Conservation (phyloP, 345 rosid genomes). For the Kandelia obovata region DNA sequence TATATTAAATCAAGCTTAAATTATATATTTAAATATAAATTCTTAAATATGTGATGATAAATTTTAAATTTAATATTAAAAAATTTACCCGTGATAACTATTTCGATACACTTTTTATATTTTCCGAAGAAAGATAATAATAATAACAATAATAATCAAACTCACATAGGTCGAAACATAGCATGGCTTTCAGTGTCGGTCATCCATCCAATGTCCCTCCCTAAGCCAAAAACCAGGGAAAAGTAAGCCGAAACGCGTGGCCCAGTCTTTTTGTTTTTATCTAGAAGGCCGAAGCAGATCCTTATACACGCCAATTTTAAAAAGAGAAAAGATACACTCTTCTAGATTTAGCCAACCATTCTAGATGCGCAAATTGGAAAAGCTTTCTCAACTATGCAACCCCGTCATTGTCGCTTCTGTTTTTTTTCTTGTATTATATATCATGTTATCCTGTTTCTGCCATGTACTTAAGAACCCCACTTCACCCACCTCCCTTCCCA, state of each 20-base stretch:
- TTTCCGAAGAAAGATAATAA: too few species aligned
- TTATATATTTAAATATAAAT: too few species aligned
- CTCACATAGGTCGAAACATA: too few species aligned
- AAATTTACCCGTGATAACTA: too few species aligned
- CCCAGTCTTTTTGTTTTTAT: not conserved
- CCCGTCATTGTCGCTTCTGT: not conserved
- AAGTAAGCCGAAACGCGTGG: conserved; percentile 27
- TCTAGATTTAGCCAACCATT: conserved; percentile 25
- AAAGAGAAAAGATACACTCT: not conserved
- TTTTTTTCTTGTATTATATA: not conserved
- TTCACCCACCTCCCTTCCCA: not conserved
- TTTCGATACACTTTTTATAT: too few species aligned
- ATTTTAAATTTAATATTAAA: too few species aligned
- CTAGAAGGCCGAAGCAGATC: conserved; percentile 18
- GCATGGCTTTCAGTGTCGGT: not conserved
- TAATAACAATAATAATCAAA: too few species aligned
- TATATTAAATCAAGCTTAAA: too few species aligned
- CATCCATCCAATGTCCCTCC: not conserved
- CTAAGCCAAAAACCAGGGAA: not conserved
- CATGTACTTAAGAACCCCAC: too few species aligned
- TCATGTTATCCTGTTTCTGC: not conserved
- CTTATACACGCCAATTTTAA: not conserved
- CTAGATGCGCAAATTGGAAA: not conserved
- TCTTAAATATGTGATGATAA: too few species aligned
- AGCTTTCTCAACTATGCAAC: not conserved